Percentiles rank a stretch among this genome's conserved stretches.
Conservation (phyloP, 805 yeast species). For the Sungouiozyma ichnusensis region DNA sequence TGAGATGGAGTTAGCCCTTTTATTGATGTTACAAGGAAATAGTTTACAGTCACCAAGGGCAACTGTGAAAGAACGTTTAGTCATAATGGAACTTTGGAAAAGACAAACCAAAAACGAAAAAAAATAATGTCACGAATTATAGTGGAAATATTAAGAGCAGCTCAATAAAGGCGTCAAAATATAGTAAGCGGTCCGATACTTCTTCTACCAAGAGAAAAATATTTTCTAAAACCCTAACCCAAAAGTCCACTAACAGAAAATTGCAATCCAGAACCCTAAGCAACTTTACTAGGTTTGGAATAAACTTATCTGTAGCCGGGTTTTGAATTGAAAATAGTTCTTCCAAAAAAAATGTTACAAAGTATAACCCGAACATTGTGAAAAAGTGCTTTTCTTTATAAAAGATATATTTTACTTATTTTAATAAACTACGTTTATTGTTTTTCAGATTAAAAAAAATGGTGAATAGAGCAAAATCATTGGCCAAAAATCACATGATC, state of each 20-base stretch:
- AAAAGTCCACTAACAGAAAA: background rate
- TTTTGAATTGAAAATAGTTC: too few species aligned
- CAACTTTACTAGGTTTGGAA: background rate
- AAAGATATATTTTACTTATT: background rate
- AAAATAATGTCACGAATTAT: too few species aligned
- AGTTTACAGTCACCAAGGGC: background rate
- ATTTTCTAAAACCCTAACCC: background rate
- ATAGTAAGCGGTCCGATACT: constrained; percentile 3
- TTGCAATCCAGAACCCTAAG: background rate
- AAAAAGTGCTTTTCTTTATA: too few species aligned
- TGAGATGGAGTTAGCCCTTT: background rate
- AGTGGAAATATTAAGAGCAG: constrained; percentile 18
- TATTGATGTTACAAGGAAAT: background rate
- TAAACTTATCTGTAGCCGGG: background rate
- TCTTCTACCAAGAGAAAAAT: too few species aligned
- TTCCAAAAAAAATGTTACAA: background rate
- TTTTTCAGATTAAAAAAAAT: background rate
- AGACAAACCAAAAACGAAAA: background rate
- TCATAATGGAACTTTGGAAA: background rate
- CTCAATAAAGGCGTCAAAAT: constrained; percentile 26
- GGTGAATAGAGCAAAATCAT: constrained; percentile 9
- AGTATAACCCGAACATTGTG: background rate
- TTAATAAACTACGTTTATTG: background rate
- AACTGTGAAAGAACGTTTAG: background rate
- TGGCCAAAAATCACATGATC: constrained; percentile 10